Evolutionary conservation across 2,329 filamentous ascomycete genomes (phyloP), one percentile per base, ranked within the genome.

Genomic region (Fusarium hostae): DNA sequence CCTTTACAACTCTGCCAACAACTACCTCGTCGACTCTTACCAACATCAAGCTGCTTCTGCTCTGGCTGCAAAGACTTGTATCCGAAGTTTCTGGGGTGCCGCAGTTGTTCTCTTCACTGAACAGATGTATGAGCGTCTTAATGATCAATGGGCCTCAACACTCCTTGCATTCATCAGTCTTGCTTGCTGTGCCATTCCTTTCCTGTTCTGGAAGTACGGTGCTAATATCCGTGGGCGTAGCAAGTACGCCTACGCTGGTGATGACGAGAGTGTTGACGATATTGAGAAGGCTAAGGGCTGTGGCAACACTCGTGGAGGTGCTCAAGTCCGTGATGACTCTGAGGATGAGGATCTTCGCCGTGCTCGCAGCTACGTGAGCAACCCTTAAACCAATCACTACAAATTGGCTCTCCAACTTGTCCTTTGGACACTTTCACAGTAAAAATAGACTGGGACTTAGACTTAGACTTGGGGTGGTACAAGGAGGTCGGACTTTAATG

Each of bases 131-230:
- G 80, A 86, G 51, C 86, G 90, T 5, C 84, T 95, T 18, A 90
- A 90, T 12, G 86, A 94, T 80, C 89, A 94, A 78, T 95, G 93
- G 93, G 93, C 93, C 0, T 90, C 89, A 54, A 86, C 87, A 0
- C 84, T 96, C 13, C 82, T 96, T 12, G 93, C 88, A 0, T 95
- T 95, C 74, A 85, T 97, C 73, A 89, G 87, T 20, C 82, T 97
- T 9, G 91, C 88, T 1, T 97, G 94, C 83, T 97, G 94, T 79
- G 88, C 85, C 1, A 97, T 97, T 72, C 94, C 94, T 0, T 97
- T 91, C 79, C 80, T 93, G 30, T 97, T 97, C 82, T 97, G 92
- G 85, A 89, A 85, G 76, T 94, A 89, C 74, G 94, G 94, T 6
- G 92, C 90, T 20, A 79, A 80, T 9, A 97, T 97, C 72, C 86